Base-by-base conservation (phyloP, 768 basidiomycete species). In the Termitomyces sp. region DNA sequence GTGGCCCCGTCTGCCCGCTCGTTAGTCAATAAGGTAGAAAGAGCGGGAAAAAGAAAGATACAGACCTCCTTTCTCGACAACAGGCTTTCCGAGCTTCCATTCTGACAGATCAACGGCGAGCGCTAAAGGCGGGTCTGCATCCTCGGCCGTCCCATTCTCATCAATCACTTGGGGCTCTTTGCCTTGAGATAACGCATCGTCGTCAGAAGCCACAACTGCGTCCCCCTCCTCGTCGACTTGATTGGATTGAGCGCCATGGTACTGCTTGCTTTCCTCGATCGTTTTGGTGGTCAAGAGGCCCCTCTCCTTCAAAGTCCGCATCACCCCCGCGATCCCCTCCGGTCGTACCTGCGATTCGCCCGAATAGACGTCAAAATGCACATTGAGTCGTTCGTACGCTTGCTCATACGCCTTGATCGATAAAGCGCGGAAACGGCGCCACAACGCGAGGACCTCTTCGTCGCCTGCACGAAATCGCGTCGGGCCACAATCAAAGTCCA, bases 361-460 rank as follows among this genome's bases (percentile, higher is more conserved):
- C 20, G 84, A 87, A 73, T 97, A 98, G 28, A 87, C 83, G 68
- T 97, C 94, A 64, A 97, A 98, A 59, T 83, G 72, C 56, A 98
- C 87, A 68, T 98, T 98, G 62, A 98, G 73, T 28, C 91, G 81
- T 5, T 83, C 86, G 72, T 96, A 98, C 66, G 92, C 90, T 66
- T 87, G 80, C 67, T 80, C 80, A 73, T 97, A 95, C 72, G 92
- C 92, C 65, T 85, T 83, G 63, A 98, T 84, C 58, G 91, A 94
- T 45, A 95, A 73, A 64, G 89, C 86, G 16, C 96, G 88, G 90
- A 94, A 98, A 58, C 87, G 81, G 20, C 86, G 82, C 96, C 96
- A 98, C 71, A 94, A 87, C 55, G 77, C 78, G 34, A 98, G 81
- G 1, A 91, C 87, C 16, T 75, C 77, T 64, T 91, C 87, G 65